These are phyloP conservation scores for Pisolithus tinctorius DNA, from an alignment of 768 basidiomycete genomes.

Conservation along the genomic window DNA sequence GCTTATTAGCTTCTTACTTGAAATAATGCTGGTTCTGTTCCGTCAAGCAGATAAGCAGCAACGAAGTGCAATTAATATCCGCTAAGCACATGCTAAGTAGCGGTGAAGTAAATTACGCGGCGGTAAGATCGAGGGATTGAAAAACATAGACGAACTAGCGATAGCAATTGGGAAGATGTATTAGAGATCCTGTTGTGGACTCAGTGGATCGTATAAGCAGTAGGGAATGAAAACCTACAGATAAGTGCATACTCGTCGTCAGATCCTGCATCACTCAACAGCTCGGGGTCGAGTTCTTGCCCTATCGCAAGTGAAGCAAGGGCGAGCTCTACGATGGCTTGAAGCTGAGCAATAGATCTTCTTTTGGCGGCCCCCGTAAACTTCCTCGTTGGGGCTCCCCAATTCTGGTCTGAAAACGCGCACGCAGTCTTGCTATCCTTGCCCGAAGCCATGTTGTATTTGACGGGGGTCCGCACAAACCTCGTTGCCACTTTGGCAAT, in stretches of 20 bases:
- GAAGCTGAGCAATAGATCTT: not conserved
- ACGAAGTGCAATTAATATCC: too few species aligned
- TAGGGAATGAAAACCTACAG: too few species aligned
- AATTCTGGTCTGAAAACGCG: constrained; percentile 6
- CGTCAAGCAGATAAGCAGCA: too few species aligned
- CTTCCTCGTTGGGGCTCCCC: not conserved
- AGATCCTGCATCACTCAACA: not conserved
- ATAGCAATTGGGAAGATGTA: too few species aligned
- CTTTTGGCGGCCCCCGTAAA: not conserved
- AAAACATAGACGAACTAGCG: too few species aligned
- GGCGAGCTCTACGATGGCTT: too few species aligned
- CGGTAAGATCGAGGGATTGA: not conserved
- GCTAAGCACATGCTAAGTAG: not conserved
- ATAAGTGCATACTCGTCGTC: not conserved
- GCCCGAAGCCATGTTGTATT: constrained; percentile 3
- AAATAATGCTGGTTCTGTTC: too few species aligned
- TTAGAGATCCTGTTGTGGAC: too few species aligned
- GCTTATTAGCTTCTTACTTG: too few species aligned
- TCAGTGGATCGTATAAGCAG: too few species aligned
- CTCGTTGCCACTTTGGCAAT: not conserved
- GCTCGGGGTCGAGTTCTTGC: not conserved
- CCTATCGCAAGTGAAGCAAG: too few species aligned
- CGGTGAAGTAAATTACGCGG: not conserved
- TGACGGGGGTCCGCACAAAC: not conserved
- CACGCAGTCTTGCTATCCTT: constrained; percentile 2